phyloP scores from a whole-genome alignment of 148 eudicot species.

The Pouteria glomerata region DNA sequence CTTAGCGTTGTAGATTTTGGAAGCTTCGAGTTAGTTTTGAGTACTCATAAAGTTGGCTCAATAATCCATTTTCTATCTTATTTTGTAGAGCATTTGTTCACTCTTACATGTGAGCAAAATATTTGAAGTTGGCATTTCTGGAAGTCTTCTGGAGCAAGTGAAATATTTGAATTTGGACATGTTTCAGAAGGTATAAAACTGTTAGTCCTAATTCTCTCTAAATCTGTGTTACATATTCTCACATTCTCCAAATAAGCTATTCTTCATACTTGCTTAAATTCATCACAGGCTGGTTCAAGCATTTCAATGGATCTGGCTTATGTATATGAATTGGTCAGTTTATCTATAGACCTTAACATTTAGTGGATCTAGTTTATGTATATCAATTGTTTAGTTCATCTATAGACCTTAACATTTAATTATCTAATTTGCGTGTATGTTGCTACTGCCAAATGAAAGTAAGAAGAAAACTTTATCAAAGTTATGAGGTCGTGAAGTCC shows the following conservation, averaged over 20 bases:
- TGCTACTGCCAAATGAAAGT: constrained; percentile 5
- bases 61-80: background rate
- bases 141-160: constrained; percentile 57
- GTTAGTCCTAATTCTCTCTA: constrained; percentile 1
- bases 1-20: background rate
- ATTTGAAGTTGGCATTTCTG: constrained; percentile 85
- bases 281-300: constrained; percentile 63
- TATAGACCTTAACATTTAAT: constrained; percentile 9
- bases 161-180: constrained; percentile 53
- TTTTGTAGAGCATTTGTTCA: constrained; percentile 72
- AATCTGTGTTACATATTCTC: background rate
- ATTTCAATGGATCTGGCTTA: constrained; percentile 78
- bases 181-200: constrained; percentile 54
- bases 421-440: constrained; percentile 5
- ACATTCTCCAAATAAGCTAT: constrained; percentile 1
- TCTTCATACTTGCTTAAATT: background rate
- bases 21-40: background rate
- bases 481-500: background rate
- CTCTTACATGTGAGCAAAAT: constrained; percentile 85
- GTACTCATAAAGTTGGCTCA: background rate
- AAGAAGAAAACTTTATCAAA: constrained; percentile 6
- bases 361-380: background rate
- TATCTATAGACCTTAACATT: constrained; percentile 13
- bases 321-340: constrained; percentile 90
- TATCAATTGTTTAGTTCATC: no score